Evolutionary conservation across 257 asterid genomes (phyloP), one percentile per base, ranked within the genome.

Genomic region (Fraxinus cuspidata): DNA sequence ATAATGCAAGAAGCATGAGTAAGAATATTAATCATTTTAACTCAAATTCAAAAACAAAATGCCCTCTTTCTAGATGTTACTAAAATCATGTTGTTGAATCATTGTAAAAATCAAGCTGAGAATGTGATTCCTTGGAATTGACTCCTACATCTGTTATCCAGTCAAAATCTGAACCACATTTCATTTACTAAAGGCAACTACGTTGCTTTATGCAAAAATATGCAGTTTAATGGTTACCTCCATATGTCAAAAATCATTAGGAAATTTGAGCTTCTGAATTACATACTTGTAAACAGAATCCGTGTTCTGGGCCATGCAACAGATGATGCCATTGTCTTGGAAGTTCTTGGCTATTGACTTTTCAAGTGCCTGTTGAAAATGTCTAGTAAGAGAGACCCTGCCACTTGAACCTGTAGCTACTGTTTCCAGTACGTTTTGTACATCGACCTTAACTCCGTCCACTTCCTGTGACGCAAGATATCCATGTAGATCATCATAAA

Each of bases 251-350:
- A 6, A 74, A 31, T 8, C 28, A 23, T 49, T 5, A 77, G 25
- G 29, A 34, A 75, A 72, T 44, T n/a, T 23, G 19, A 68, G 75
- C 27, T 42, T 47, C 40, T 12, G 15, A 76, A 75, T 70, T 65
- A 53, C 71, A 16, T 80, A 89, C 93, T 82, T 84, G 87, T 87
- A 89, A 66, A 87, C 78, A 72, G 89, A 83, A 83, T 89, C 91
- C 5, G 90, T 89, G 71, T 66, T 87, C 64, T 89, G 91, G 65
- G 90, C 89, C 94, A 89, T 89, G 27, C 91, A 89, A 77, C 90
- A 86, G 44, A 89, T 89, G 65, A 86, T 83, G 71, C 89, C 78
- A 77, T 89, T 89, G 71, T 87, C 94, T 60, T 28, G 81, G 73
- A 89, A 89, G 75, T 87, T 87, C 19, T 75, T 89, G 53, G 84